Base-by-base conservation (phyloP, 441 rosid genomes). In the Kokia cookei region DNA sequence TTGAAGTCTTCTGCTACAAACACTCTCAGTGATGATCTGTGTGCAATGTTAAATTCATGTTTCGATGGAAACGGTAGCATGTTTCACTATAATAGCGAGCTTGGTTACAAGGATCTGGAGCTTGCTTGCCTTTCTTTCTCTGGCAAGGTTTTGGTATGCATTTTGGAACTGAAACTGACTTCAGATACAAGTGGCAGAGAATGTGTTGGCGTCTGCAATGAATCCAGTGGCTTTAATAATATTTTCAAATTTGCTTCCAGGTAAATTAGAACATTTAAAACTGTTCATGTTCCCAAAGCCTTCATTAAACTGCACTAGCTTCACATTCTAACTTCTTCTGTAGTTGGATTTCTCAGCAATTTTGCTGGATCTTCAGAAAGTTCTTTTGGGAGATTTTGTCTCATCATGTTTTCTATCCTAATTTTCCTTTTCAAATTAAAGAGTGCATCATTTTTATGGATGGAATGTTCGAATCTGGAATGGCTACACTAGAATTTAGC, bases 241-340 rank as follows among this genome's bases (percentile, higher is more conserved):
- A 50, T 68, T 40, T 35, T 83, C 78, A 76, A 47, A 74, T 78
- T 84, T 80, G 76, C 80, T 74, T 76, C 86, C 69, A 87, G 85
- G 91, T 84, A 75, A 68, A 72, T 68, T 43, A 71, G 43, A 74
- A n/a, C 24, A 48, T 63, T 69, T 40, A 2, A 7, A 54, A 22
- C 54, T 13, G 40, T 19, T 19, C 7, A 57, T 71, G 51, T 55
- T 55, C 54, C 13, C 32, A 35, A 9, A 32, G 47, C 62, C 47
- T 17, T 29, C 29, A 7, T 12, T 69, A 42, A 22, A 19, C 69
- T 48, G 71, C 42, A 48, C 15, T 27, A 13, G 37, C 19, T 48
- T 67, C 53, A 67, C 26, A 55, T 54, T n/a, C 13, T 55, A 19
- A 32, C 29, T 3, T 69, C 47, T 27, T 50, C 5, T 1, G 17